These are phyloP conservation scores for Melanomma pulvis-pyrius DNA, from an alignment of 495 filamentous ascomycete genomes.

Conservation along the genomic window DNA sequence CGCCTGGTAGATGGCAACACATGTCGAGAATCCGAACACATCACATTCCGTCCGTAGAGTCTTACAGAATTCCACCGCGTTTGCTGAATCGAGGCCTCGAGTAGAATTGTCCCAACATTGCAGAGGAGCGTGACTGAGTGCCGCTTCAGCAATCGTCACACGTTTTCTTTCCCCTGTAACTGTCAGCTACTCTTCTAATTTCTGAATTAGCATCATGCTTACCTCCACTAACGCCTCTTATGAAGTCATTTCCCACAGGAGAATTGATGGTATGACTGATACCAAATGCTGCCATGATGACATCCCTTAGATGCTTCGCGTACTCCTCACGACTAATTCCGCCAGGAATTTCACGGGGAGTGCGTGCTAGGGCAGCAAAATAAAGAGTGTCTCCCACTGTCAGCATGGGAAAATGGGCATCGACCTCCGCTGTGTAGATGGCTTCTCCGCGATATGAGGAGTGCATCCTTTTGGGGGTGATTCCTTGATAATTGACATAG, in stretches of 20 bases:
- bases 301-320: conserved; percentile 11
- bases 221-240: no score
- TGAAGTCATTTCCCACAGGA: no score
- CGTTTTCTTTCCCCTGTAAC: conserved; percentile 43
- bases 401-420: conserved; percentile 43
- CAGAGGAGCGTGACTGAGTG: conserved; percentile 36
- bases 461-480: conserved; percentile 41
- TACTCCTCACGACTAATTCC: conserved; percentile 24
- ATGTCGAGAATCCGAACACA: conserved; percentile 34
- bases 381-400: conserved; percentile 41
- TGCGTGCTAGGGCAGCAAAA: conserved; percentile 42
- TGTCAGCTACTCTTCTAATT: conserved; percentile 17
- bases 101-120: conserved; percentile 49
- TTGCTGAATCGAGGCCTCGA: conserved; percentile 43
- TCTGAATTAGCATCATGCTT: no score
- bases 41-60: conserved; percentile 41
- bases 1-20: conserved; percentile 45
- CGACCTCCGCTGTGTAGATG: conserved; percentile 44
- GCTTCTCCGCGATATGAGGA: conserved; percentile 41
- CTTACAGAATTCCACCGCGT: conserved; percentile 44
- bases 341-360: conserved; percentile 33
- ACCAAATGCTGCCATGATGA: no score
- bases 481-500: conserved; percentile 45
- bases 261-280: no score
- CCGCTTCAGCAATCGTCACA: conserved; percentile 44